Conservation (phyloP, 768 basidiomycete genomes). For the Filobasidium floriforme region DNA sequence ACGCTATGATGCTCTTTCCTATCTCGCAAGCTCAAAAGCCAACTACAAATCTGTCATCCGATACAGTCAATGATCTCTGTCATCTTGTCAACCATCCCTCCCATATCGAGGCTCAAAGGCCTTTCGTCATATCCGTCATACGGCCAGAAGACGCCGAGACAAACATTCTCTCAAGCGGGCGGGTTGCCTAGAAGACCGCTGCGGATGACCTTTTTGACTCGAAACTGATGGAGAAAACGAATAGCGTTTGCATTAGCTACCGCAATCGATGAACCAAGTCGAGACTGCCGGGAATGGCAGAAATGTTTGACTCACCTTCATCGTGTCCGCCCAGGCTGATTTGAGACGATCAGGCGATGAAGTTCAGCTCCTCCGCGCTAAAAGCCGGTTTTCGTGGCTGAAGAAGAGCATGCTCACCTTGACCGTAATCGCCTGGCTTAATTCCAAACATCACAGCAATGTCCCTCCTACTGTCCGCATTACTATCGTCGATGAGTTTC, state of each 20-base stretch:
- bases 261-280: background rate
- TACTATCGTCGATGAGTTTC: background rate
- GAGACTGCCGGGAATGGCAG: background rate
- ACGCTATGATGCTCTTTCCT: too few species aligned
- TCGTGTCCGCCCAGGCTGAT: background rate
- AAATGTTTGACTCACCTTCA: background rate
- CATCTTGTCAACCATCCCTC: too few species aligned
- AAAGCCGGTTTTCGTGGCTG: background rate
- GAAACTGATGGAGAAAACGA: background rate
- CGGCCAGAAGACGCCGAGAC: too few species aligned
- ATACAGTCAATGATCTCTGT: too few species aligned
- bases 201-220: background rate
- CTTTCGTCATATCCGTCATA: too few species aligned
- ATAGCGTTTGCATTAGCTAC: background rate
- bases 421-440: background rate
- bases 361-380: background rate
- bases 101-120: too few species aligned
- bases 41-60: too few species aligned
- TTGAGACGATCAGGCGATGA: background rate
- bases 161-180: too few species aligned
- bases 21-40: too few species aligned
- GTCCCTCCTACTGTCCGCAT: background rate
- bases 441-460: background rate
- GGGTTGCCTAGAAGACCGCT: background rate
- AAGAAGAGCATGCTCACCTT: background rate